phyloP scores from a whole-genome alignment of 2,329 filamentous ascomycete species.

The Apiospora saccharicola region DNA sequence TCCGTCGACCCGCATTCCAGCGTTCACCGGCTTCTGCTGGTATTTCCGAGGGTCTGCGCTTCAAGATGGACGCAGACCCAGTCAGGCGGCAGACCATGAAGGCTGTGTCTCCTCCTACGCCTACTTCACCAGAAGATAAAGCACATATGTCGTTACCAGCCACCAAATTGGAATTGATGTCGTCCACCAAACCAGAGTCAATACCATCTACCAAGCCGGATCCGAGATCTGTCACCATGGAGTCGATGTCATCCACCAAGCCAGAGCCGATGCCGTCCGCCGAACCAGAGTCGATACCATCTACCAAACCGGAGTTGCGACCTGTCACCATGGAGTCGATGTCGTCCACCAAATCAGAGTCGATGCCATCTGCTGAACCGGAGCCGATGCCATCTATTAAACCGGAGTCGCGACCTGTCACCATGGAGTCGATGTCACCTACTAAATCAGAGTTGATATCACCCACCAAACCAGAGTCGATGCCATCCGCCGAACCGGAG shows the following conservation, averaged over 20 bases:
- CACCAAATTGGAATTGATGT: background rate
- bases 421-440: background rate
- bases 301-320: background rate
- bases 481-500: slow-evolving; percentile 25
- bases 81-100: slow-evolving; percentile 30
- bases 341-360: slow-evolving; percentile 25
- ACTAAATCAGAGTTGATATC: slow-evolving; percentile 25
- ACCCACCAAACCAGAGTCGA: background rate
- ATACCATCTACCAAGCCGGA: background rate
- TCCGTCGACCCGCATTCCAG: slow-evolving; percentile 41
- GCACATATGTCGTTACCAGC: background rate
- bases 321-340: too few species aligned
- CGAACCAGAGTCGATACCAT: slow-evolving; percentile 25
- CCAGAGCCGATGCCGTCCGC: background rate
- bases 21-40: slow-evolving; percentile 29
- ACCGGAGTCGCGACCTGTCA: background rate
- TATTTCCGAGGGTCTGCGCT: slow-evolving; percentile 31
- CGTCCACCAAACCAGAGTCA: slow-evolving; percentile 25
- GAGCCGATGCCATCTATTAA: background rate
- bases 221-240: slow-evolving; percentile 16
- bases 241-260: background rate
- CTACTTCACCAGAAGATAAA: background rate
- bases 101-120: background rate
- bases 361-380: background rate
- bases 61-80: slow-evolving; percentile 39